Percentiles rank a stretch among this genome's conserved stretches.
Conservation (phyloP, 192 early-diverging fungal species). For the Funneliformis geosporum region DNA sequence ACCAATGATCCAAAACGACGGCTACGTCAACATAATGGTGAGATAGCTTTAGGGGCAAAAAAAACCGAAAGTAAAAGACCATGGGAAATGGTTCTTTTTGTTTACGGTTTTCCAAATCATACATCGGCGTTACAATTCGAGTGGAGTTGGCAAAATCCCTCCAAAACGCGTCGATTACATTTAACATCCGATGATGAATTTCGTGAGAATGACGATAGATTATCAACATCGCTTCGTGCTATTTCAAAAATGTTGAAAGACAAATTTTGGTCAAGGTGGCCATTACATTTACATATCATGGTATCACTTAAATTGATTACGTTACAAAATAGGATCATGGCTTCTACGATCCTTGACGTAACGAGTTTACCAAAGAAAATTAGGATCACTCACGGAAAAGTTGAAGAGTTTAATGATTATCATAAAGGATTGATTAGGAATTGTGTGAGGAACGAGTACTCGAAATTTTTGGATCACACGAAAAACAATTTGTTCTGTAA, state of each 20-base stretch:
- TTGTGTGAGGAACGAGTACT: neutral
- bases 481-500: no score
- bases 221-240: neutral
- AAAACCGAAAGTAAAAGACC: constrained; percentile 5
- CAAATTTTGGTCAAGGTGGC: constrained; percentile 1
- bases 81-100: constrained; percentile 9
- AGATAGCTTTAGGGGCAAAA: neutral
- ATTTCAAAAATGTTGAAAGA: neutral
- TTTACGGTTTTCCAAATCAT: constrained; percentile 6
- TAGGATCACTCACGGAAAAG: neutral
- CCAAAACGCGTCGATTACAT: neutral
- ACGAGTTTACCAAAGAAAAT: constrained; percentile 12
- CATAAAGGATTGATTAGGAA: neutral
- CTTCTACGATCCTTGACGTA: neutral
- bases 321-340: neutral
- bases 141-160: constrained; percentile 1
- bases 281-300: constrained; percentile 10
- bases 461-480: neutral
- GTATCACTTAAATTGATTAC: neutral
- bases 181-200: neutral
- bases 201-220: neutral
- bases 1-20: constrained; percentile 3
- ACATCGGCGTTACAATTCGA: constrained; percentile 11
- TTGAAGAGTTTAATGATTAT: neutral
- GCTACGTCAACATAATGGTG: constrained; percentile 23